phyloP scores from a whole-genome alignment of 306 rosid genomes.

The Citrullus amarus region DNA sequence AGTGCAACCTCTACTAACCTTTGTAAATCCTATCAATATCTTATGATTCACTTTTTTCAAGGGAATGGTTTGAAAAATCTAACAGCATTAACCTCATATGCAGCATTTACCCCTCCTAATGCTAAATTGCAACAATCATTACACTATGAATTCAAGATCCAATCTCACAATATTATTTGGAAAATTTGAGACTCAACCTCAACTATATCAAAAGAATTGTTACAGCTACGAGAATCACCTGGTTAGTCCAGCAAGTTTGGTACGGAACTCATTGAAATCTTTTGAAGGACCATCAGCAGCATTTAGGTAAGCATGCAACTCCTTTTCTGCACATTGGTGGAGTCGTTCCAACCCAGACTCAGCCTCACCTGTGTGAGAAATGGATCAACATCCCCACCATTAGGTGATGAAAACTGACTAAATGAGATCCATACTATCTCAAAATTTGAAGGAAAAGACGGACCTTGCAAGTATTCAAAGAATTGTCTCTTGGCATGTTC shows the following conservation, averaged over 20 bases:
- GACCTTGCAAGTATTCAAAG: conserved; percentile 45
- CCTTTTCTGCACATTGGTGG: conserved; percentile 78
- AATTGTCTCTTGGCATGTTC: conserved; percentile 44
- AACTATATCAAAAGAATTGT: neutral
- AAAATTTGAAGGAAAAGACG: conserved; percentile 2
- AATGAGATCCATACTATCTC: neutral
- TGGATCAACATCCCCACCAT: neutral
- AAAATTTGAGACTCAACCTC: neutral
- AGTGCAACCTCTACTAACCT: neutral
- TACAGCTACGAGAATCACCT: conserved; percentile 14
- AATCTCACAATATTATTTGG: neutral
- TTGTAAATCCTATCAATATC: neutral
- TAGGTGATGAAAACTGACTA: neutral
- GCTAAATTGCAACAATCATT: neutral
- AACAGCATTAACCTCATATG: neutral
- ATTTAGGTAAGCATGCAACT: conserved; percentile 43
- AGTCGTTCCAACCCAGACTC: conserved; percentile 72
- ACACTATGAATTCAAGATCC: neutral
- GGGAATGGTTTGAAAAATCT: neutral
- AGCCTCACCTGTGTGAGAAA: conserved; percentile 53
- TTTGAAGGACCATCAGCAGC: conserved; percentile 41
- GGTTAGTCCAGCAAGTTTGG: conserved; percentile 71
- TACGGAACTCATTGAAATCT: conserved; percentile 75
- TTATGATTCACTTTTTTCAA: neutral
- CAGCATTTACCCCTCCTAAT: neutral